phyloP scores from a whole-genome alignment of 179 eudicot genomes.

The Spinacia oleracea region DNA sequence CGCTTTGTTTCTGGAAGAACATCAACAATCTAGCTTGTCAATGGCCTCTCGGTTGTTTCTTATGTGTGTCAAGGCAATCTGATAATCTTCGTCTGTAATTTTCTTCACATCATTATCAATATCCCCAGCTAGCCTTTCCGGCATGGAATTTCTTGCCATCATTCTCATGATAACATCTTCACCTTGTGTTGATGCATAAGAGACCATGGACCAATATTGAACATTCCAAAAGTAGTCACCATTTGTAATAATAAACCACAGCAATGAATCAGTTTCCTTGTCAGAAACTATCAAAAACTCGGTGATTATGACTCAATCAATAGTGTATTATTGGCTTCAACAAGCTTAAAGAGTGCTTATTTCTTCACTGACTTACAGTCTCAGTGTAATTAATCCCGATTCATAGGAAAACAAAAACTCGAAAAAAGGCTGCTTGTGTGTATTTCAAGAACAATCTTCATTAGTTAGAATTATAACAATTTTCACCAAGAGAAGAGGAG shows the following conservation, averaged over 20 bases:
- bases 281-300: background rate
- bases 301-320: background rate
- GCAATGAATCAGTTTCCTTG: background rate
- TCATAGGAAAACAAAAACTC: too few species aligned
- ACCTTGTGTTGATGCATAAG: slow-evolving; percentile 82
- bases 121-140: slow-evolving; percentile 94
- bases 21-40: slow-evolving; percentile 98
- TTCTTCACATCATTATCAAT: slow-evolving; percentile 84
- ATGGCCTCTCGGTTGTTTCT: slow-evolving; percentile 93
- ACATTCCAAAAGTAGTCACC: slow-evolving; percentile 98
- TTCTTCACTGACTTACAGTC: too few species aligned
- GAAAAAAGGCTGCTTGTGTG: too few species aligned
- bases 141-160: slow-evolving; percentile 99
- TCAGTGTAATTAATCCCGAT: too few species aligned
- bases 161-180: slow-evolving; percentile 93
- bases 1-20: slow-evolving; percentile 85
- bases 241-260: slow-evolving; percentile 49
- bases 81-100: slow-evolving; percentile 76
- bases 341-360: background rate
- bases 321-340: too few species aligned
- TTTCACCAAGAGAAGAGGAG: background rate
- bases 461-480: background rate
- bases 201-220: slow-evolving; percentile 98
- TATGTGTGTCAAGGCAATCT: slow-evolving; percentile 81
- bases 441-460: too few species aligned